These are phyloP conservation scores for Lactifluus rugatus DNA, from an alignment of 768 basidiomycete species.

Conservation along the genomic window DNA sequence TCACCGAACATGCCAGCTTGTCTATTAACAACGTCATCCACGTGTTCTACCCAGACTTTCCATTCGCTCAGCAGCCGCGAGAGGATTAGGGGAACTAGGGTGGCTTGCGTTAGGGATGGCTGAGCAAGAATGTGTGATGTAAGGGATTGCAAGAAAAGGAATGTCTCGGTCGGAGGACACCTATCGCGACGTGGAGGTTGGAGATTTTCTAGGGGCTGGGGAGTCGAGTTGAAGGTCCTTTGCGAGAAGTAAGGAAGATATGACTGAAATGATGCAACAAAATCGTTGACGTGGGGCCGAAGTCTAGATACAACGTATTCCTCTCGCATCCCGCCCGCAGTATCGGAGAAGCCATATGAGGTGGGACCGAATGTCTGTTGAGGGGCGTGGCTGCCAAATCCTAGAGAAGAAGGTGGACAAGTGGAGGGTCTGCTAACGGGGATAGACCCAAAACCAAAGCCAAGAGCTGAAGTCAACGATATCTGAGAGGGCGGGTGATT, in stretches of 20 bases:
- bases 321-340: conserved; percentile 55
- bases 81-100: conserved; percentile 47
- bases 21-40: conserved; percentile 61
- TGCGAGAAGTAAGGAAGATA: conserved; percentile 83
- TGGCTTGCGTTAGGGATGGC: conserved; percentile 53
- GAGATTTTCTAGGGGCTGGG: conserved; percentile 24
- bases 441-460: conserved; percentile 25
- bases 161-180: conserved; percentile 66
- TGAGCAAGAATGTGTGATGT: conserved; percentile 60
- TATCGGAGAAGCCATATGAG: conserved; percentile 10
- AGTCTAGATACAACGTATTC: conserved; percentile 69
- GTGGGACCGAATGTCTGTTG: conserved; percentile 15
- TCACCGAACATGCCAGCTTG: conserved; percentile 73
- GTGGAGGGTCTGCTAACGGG: conserved; percentile 13
- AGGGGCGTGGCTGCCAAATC: conserved; percentile 22
- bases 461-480: conserved; percentile 27
- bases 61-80: conserved; percentile 65
- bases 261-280: conserved; percentile 65
- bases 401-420: conserved; percentile 18
- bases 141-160: conserved; percentile 56
- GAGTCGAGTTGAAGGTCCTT: conserved; percentile 22
- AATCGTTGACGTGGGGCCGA: conserved; percentile 66
- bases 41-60: conserved; percentile 62
- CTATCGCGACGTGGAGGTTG: conserved; percentile 52
- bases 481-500: conserved; percentile 32